Base-by-base conservation (phyloP, 1,284 basidiomycete genomes). In the Somion occarium region DNA sequence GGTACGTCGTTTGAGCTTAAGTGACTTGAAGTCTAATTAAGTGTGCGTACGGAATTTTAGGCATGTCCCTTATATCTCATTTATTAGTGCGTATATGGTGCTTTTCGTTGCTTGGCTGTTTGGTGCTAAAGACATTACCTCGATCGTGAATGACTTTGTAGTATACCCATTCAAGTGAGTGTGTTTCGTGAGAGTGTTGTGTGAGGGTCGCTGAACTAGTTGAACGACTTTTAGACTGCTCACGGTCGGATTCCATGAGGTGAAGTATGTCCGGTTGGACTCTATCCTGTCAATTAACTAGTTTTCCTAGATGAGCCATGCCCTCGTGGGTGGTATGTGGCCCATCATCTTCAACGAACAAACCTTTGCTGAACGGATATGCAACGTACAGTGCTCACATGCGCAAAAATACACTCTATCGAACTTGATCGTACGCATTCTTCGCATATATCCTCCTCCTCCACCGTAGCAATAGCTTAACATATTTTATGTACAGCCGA, bases 121-220 rank as follows among this genome's bases (percentile, higher is more conserved):
- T 44, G 5, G 34, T 46, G n/a, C n/a, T n/a, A 38, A n/a, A 38
- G 51, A 23, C 20, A 18, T 41, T 25, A 50, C n/a, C 18, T 42
- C 4, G n/a, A 45, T 22, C 7, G 12, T 42, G 22, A 4, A 15
- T 34, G 30, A 24, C 15, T 22, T 18, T 37, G 39, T 56, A 91
- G 88, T 95, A 60, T 96, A 94, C 68, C 93, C 93, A 1, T 96
- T 95, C 82, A 94, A 94, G 85, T 90, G 74, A 67, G 83, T 73
- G 30, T 7, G 30, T 34, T 34, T 34, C 30, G n/a, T n/a, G n/a
- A n/a, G n/a, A n/a, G n/a, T n/a, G 15, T 15, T 49, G 30, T 7
- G 7, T 34, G 15, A 7, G 30, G 30, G 30, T 34, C 7, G 15
- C 30, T 34, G 30, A 41, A 9, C 34, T 37, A 37, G n/a, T 37